phyloP scores from a whole-genome alignment of 441 rosid genomes.

The Pelargonium cotyledonis region DNA sequence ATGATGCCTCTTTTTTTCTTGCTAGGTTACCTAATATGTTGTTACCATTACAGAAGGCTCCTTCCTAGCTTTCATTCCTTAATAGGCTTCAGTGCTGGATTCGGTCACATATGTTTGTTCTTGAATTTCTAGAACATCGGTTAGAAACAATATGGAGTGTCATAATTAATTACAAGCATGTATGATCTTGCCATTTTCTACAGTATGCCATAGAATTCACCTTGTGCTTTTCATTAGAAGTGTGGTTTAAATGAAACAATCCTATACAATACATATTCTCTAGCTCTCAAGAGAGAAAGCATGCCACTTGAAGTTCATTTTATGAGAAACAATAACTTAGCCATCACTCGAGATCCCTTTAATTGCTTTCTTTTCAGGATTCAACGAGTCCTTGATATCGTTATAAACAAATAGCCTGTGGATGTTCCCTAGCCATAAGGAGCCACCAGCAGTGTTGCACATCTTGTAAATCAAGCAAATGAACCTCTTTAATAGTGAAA shows the following conservation, averaged over 20 bases:
- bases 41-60: too few species aligned
- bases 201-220: too few species aligned
- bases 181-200: not conserved
- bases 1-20: not conserved
- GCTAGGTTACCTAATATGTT: too few species aligned
- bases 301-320: not conserved
- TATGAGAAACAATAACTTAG: not conserved
- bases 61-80: too few species aligned
- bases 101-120: not conserved
- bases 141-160: not conserved
- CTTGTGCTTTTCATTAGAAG: not conserved
- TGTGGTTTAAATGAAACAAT: not conserved
- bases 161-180: not conserved
- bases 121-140: not conserved
- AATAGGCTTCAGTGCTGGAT: not conserved
- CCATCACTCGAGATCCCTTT: not conserved
- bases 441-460: not conserved
- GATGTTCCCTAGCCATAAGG: not conserved
- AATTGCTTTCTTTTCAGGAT: not conserved
- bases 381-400: not conserved
- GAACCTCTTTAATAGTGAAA: not conserved
- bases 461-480: not conserved
- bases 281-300: not conserved
- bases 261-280: not conserved
- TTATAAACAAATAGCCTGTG: not conserved